Percentiles rank a stretch among this genome's conserved stretches.
Evolutionary conservation across 495 filamentous ascomycete genomes (phyloP).

Genomic region (Aspergillus cavernicola): DNA sequence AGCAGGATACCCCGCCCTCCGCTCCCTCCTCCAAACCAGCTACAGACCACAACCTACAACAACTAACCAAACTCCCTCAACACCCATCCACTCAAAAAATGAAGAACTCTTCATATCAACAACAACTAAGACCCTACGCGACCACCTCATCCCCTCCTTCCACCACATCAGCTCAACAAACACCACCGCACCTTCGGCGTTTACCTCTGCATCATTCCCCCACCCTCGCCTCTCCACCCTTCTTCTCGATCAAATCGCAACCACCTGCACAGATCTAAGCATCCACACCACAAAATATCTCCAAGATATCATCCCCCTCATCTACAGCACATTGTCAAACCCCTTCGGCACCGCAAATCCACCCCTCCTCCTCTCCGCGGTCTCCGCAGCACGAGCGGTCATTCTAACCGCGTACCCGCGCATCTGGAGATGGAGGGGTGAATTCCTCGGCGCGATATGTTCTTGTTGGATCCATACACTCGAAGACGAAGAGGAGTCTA

Average conservation of each 20-base stretch:
- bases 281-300: constrained; percentile 73
- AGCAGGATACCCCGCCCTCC: constrained; percentile 64
- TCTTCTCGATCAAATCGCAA: constrained; percentile 53
- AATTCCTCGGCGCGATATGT: constrained; percentile 61
- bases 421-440: constrained; percentile 59
- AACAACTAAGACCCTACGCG: constrained; percentile 33
- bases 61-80: constrained; percentile 10
- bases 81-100: constrained; percentile 9
- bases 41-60: constrained; percentile 16
- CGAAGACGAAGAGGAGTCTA: constrained; percentile 35
- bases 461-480: constrained; percentile 63
- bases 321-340: constrained; percentile 61
- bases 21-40: constrained; percentile 51
- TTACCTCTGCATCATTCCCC: constrained; percentile 45
- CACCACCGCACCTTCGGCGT: constrained; percentile 32
- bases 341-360: constrained; percentile 63
- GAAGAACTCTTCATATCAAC: constrained; percentile 17
- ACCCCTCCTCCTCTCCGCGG: constrained; percentile 50
- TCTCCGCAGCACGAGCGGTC: constrained; percentile 51
- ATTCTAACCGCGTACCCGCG: constrained; percentile 74
- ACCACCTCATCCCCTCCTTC: constrained; percentile 44
- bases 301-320: constrained; percentile 63
- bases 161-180: constrained; percentile 46
- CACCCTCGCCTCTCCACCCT: constrained; percentile 43
- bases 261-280: constrained; percentile 57